phyloP scores from a whole-genome alignment of 2,329 filamentous ascomycete genomes.

The Epichloe sylvatica region DNA sequence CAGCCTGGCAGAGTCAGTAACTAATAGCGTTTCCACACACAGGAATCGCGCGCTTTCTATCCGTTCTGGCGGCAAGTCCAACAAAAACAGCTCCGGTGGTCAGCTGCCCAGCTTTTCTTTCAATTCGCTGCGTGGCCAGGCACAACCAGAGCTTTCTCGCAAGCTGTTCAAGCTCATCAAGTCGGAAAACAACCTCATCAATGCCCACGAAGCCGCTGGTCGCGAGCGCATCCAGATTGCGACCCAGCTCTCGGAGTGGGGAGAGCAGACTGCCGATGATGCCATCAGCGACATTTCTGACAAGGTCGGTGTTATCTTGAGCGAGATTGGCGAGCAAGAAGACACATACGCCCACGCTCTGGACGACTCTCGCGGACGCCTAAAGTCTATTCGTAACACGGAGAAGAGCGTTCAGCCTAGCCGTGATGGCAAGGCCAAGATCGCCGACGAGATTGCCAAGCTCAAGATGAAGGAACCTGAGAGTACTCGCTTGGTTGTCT shows the following conservation, averaged over 20 bases:
- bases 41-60: conserved; percentile 66
- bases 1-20: conserved; percentile 9
- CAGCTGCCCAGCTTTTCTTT: conserved; percentile 62
- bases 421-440: conserved; percentile 73
- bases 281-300: conserved; percentile 80
- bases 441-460: conserved; percentile 82
- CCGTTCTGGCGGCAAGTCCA: conserved; percentile 48
- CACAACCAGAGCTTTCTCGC: conserved; percentile 78
- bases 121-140: conserved; percentile 67
- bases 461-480: conserved; percentile 86
- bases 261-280: conserved; percentile 79
- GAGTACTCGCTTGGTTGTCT: conserved; percentile 62
- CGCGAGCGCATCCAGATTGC: conserved; percentile 77
- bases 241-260: conserved; percentile 89
- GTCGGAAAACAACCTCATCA: conserved; percentile 78
- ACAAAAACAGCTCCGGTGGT: conserved; percentile 23
- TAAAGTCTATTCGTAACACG: conserved; percentile 92
- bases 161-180: conserved; percentile 89
- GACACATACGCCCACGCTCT: conserved; percentile 73
- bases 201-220: conserved; percentile 69
- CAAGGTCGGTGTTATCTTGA: conserved; percentile 85
- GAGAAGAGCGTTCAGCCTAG: conserved; percentile 91
- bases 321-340: conserved; percentile 89
- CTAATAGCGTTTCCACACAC: conserved; percentile 15
- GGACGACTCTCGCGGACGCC: conserved; percentile 65